phyloP scores from a whole-genome alignment of 768 basidiomycete genomes.

The Sporobolomyces pararoseus region DNA sequence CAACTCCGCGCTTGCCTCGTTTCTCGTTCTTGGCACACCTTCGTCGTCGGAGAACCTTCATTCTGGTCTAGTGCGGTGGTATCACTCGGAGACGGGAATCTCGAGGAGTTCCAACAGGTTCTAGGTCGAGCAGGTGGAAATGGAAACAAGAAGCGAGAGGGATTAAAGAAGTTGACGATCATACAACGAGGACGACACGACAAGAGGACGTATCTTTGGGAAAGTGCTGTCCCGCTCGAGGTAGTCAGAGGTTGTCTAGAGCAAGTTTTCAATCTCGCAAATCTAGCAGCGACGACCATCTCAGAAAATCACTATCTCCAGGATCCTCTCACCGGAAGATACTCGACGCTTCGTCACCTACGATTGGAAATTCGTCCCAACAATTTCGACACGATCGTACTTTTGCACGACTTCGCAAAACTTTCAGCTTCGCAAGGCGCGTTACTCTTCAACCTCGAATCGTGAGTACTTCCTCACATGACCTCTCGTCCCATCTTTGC shows the following conservation, averaged over 20 bases:
- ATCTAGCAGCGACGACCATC: neutral
- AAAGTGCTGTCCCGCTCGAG: too few relatives aligned
- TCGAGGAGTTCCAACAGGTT: neutral
- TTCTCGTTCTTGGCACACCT: slow-evolving; percentile 18
- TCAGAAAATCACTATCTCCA: too few relatives aligned
- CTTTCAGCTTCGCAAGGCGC: fast-evolving
- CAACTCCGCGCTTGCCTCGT: slow-evolving; percentile 12
- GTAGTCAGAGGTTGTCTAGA: neutral
- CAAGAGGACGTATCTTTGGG: too few relatives aligned
- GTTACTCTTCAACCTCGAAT: neutral
- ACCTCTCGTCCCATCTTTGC: neutral
- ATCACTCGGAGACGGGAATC: neutral
- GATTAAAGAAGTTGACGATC: slow-evolving; percentile 9
- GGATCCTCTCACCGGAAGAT: neutral
- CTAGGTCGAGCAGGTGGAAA: slow-evolving; percentile 7
- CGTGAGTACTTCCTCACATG: neutral
- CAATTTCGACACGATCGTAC: neutral
- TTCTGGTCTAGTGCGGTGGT: slow-evolving; percentile 15
- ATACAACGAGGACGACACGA: too few relatives aligned
- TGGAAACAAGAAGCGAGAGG: slow-evolving; percentile 4
- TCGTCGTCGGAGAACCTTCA: slow-evolving; percentile 21
- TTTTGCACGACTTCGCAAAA: neutral
- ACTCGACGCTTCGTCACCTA: neutral
- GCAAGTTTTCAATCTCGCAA: neutral
- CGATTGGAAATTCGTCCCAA: neutral